Evolutionary conservation across 1,284 basidiomycete genomes (phyloP).

Genomic region (Tilletia setariae): DNA sequence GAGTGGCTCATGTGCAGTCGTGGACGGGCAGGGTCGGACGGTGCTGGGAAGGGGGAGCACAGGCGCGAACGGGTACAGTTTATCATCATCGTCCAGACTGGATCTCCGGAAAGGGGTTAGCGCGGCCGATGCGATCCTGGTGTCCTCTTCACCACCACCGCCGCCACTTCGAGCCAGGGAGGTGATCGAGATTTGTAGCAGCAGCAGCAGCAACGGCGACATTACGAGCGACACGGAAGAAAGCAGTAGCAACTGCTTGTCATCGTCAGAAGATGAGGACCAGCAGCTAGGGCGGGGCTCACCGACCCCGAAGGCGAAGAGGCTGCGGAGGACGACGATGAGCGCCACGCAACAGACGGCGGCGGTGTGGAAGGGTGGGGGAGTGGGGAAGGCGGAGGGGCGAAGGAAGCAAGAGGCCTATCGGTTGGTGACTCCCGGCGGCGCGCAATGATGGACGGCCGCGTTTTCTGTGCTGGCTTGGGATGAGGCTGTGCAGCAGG

Average conservation of each 20-base stretch:
- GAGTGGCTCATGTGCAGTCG: too few species aligned
- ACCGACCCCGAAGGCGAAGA: slow-evolving; percentile 5
- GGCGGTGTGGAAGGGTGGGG: background rate
- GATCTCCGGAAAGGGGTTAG: background rate
- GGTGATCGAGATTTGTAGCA: background rate
- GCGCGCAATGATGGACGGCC: background rate
- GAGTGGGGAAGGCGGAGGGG: background rate
- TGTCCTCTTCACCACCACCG: background rate
- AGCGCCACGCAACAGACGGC: background rate
- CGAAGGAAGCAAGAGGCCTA: slow-evolving; percentile 1
- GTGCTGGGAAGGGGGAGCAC: too few species aligned
- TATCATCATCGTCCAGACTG: too few species aligned
- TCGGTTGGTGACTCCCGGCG: background rate
- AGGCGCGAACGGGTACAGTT: too few species aligned
- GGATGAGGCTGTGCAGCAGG: background rate
- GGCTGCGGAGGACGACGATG: background rate
- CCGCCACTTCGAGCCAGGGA: background rate
- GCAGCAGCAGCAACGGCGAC: background rate
- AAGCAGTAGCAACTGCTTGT: background rate
- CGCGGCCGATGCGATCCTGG: background rate
- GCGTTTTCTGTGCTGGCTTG: background rate
- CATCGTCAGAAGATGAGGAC: background rate
- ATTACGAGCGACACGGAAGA: slow-evolving; percentile 13
- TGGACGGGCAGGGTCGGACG: too few species aligned
- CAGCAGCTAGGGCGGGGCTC: background rate